These are phyloP conservation scores for Yarrowia yakushimensis DNA, from an alignment of 805 yeast genomes.

Conservation along the genomic window DNA sequence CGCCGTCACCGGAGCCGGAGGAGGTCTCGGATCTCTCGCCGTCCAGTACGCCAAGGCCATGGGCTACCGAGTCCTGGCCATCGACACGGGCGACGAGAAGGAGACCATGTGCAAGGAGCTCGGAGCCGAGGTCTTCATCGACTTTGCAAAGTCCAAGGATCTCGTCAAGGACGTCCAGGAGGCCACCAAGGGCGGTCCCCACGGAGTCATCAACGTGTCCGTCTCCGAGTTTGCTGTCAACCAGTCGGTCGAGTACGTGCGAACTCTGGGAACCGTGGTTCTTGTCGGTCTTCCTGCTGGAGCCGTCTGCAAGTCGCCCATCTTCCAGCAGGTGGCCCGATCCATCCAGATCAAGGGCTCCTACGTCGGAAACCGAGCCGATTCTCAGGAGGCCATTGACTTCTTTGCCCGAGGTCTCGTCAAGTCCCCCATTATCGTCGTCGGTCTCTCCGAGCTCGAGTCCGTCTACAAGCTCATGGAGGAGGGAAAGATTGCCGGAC, in stretches of 20 bases:
- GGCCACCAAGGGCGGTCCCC: constrained; percentile 54
- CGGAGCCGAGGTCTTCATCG: constrained; percentile 65
- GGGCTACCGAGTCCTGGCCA: constrained; percentile 69
- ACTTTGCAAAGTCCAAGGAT: constrained; percentile 51
- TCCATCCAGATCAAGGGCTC: constrained; percentile 48
- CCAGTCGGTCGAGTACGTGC: constrained; percentile 42
- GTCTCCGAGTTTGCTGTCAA: constrained; percentile 9
- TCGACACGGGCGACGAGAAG: constrained; percentile 69
- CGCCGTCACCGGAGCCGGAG: constrained; percentile 74
- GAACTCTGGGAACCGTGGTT: constrained; percentile 55
- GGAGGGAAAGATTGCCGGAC: constrained; percentile 58
- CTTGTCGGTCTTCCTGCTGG: constrained; percentile 62
- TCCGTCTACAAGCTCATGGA: constrained; percentile 53
- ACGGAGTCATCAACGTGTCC: not conserved
- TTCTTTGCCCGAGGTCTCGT: constrained; percentile 53
- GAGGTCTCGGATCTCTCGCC: constrained; percentile 74
- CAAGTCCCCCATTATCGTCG: constrained; percentile 53
- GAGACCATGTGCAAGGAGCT: constrained; percentile 49
- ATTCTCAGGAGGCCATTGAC: constrained; percentile 48
- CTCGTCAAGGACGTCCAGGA: constrained; percentile 43
- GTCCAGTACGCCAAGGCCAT: constrained; percentile 72
- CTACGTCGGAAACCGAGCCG: constrained; percentile 10
- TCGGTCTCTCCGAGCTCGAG: constrained; percentile 51
- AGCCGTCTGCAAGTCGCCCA: constrained; percentile 51
- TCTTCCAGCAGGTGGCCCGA: constrained; percentile 54